Evolutionary conservation across 2,329 filamentous ascomycete genomes (phyloP), one percentile per base, ranked within the genome.

Genomic region (Biscogniauxia mediterranea): DNA sequence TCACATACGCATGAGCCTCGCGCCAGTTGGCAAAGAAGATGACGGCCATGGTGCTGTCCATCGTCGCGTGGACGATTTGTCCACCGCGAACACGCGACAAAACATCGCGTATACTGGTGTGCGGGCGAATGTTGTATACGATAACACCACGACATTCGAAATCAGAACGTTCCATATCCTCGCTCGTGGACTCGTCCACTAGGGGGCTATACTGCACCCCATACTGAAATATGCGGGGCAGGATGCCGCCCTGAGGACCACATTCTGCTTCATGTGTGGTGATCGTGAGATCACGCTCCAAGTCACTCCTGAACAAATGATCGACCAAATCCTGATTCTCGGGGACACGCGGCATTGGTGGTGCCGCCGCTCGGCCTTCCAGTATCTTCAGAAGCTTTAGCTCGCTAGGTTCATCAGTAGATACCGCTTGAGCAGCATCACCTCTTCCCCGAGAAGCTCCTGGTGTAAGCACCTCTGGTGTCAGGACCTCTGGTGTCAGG

Each of bases 31-130:
- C 52, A 6, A 66, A 64, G n/a, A 59, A 32, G 1, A 64, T 42
- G 4, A 54, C 19, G 1, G 50, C 58, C 0, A 60, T 46, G 20
- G 25, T 17, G 8, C 50, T 56, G 3, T 56, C 58, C 1, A 61
- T 54, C 0, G 2, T 21, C 4, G 57, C 55, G 2, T 52, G 38
- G 1, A 66, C 23, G 9, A 70, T 15, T 17, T 54, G 17, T 1
- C 69, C 69, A 17, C 66, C 66, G 9, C 64, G 57, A 3, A 70
- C 64, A 13, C 49, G 54, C 19, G 58, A 5, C 3, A 68, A 59
- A 20, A 70, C 9, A 1, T 62, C 54, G 5, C 5, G 5, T 3
- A 61, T 57, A 1, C 38, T 32, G 1, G 58, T 64, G 0, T 0
- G 9, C 0, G 32, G 49, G 6, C 51, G 15, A 1, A 69, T 23